Percentiles rank a stretch among this genome's conserved stretches.
Conservation (phyloP, 2,329 filamentous ascomycete genomes). For the Cadophora luteo-olivacea region DNA sequence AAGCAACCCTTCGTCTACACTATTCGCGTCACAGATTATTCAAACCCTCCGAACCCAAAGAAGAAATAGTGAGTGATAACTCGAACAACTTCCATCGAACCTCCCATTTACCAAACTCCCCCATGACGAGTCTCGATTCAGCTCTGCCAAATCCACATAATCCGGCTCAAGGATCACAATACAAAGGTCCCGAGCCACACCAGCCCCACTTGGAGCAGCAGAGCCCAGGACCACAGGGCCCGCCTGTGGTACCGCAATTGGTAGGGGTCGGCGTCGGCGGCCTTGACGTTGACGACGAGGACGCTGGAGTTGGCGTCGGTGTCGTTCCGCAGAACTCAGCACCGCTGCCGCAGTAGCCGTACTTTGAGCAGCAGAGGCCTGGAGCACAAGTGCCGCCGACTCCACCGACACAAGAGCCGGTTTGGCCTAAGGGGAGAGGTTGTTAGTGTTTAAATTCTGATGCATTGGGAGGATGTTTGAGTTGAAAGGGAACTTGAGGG, state of each 20-base stretch:
- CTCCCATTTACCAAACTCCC: neutral
- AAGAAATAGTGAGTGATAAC: neutral
- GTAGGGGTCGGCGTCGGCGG: slow-evolving; percentile 11
- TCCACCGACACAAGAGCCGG: slow-evolving; percentile 27
- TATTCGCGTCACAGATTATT: neutral
- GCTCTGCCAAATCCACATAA: neutral
- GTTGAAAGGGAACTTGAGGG: neutral
- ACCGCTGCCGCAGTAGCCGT: slow-evolving; percentile 29
- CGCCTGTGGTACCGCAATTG: slow-evolving; percentile 19
- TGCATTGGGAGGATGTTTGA: neutral
- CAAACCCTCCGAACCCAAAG: neutral
- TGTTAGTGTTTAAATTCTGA: neutral
- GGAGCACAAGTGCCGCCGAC: slow-evolving; percentile 32
- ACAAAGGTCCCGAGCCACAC: slow-evolving; percentile 16
- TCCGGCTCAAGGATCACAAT: slow-evolving; percentile 13
- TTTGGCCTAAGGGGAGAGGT: slow-evolving; percentile 12
- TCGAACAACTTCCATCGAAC: neutral
- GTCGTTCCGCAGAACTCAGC: slow-evolving; percentile 16
- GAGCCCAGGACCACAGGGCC: slow-evolving; percentile 16
- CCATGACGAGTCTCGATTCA: too few species aligned
- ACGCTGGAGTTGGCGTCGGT: neutral
- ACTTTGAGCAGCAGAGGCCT: slow-evolving; percentile 28
- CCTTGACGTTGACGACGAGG: neutral
- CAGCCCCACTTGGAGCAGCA: slow-evolving; percentile 23
- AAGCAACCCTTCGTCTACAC: neutral